These are phyloP conservation scores for Nemania serpens DNA, from an alignment of 2,329 filamentous ascomycete genomes.

Conservation along the genomic window DNA sequence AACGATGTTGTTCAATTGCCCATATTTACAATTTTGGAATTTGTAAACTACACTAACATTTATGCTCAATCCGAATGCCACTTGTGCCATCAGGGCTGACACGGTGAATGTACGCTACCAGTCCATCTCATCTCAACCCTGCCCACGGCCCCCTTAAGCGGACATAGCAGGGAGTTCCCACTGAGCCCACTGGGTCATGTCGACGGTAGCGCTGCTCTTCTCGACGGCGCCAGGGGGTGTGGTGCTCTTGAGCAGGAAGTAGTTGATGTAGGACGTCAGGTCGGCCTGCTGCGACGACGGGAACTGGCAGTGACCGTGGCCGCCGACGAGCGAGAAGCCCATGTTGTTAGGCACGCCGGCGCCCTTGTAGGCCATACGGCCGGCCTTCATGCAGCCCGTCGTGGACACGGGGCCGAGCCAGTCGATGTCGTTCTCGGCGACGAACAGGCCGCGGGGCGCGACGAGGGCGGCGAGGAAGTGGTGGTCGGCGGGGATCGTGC, in stretches of 20 bases:
- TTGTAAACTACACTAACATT: slow-evolving; percentile 6
- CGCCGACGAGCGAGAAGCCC: slow-evolving; percentile 61
- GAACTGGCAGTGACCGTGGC: slow-evolving; percentile 61
- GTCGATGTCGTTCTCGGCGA: slow-evolving; percentile 63
- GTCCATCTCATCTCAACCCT: neutral
- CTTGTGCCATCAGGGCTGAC: neutral
- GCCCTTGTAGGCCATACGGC: slow-evolving; percentile 57
- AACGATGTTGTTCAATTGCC: neutral
- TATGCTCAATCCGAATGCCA: neutral
- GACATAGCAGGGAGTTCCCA: slow-evolving; percentile 47
- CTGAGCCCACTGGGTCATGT: slow-evolving; percentile 47
- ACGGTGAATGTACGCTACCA: neutral
- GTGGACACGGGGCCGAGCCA: slow-evolving; percentile 63
- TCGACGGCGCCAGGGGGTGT: slow-evolving; percentile 44
- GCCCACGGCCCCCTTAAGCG: neutral
- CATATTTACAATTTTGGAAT: slow-evolving; percentile 3
- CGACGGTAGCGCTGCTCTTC: slow-evolving; percentile 46
- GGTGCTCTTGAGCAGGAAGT: slow-evolving; percentile 52
- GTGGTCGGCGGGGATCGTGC: slow-evolving; percentile 59
- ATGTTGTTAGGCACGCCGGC: slow-evolving; percentile 58
- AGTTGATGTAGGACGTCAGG: slow-evolving; percentile 59
- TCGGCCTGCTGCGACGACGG: slow-evolving; percentile 57
- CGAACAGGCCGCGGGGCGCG: slow-evolving; percentile 58
- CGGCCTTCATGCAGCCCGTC: slow-evolving; percentile 62
- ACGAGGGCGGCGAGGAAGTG: slow-evolving; percentile 62